A percentile compares a stretch with the other conserved stretches of the same genome.
These are phyloP conservation scores for Fragilaria radians DNA, from an alignment of 108 stramenopile species.

Conservation along the genomic window DNA sequence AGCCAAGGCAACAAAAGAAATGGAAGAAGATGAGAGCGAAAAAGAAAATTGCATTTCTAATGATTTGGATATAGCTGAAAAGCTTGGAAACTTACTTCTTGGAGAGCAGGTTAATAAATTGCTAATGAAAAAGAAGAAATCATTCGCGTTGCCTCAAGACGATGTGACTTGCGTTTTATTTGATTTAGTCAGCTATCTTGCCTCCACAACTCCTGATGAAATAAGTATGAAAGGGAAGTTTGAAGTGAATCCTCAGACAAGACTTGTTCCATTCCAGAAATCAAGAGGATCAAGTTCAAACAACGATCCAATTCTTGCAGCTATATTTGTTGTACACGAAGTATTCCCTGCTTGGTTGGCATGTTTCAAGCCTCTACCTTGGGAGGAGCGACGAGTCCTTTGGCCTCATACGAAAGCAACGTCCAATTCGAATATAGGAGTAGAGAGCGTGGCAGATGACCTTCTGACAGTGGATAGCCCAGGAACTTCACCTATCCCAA, in stretches of 20 bases:
- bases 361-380: constrained; percentile 68
- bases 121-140: constrained; percentile 50
- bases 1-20: constrained; percentile 26
- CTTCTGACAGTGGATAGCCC: constrained; percentile 45
- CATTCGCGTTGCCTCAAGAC: constrained; percentile 59
- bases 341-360: constrained; percentile 67
- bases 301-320: constrained; percentile 41
- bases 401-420: constrained; percentile 38
- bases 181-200: constrained; percentile 59
- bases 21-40: constrained; percentile 9
- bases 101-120: constrained; percentile 59
- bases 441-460: constrained; percentile 15
- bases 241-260: constrained; percentile 11
- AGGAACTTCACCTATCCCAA: constrained; percentile 17
- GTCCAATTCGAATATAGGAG: neutral
- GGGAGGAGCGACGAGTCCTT: constrained; percentile 60
- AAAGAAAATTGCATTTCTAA: neutral
- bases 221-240: constrained; percentile 36
- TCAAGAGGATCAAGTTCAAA: constrained; percentile 8
- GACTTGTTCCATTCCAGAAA: constrained; percentile 14
- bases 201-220: constrained; percentile 44
- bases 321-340: constrained; percentile 62
- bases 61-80: constrained; percentile 2
- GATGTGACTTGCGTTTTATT: constrained; percentile 75
- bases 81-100: constrained; percentile 61